Conservation (phyloP, 495 filamentous ascomycete species). For the Aspergillus homomorphus region DNA sequence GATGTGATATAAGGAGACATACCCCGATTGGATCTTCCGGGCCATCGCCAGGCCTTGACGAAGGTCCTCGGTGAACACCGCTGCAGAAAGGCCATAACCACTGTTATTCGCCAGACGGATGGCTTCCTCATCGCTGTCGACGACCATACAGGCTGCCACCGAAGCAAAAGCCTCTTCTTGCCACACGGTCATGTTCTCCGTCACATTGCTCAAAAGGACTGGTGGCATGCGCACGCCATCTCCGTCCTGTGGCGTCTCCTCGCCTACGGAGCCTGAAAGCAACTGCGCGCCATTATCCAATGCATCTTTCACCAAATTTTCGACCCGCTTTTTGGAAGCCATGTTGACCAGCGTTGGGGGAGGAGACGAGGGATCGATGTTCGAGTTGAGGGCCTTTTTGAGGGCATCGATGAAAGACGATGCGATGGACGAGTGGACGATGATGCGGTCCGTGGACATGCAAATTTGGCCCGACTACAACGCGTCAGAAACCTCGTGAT, state of each 20-base stretch:
- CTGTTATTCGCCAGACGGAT: slow-evolving; percentile 46
- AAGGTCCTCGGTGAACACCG: slow-evolving; percentile 48
- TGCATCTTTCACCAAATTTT: slow-evolving; percentile 60
- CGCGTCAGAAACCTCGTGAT: background rate
- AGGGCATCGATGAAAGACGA: slow-evolving; percentile 51
- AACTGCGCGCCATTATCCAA: slow-evolving; percentile 62
- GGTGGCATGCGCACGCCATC: slow-evolving; percentile 63
- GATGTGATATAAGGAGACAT: slow-evolving; percentile 10
- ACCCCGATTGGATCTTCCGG: slow-evolving; percentile 46
- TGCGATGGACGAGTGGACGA: slow-evolving; percentile 68
- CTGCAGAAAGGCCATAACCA: slow-evolving; percentile 46
- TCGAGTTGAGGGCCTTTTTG: slow-evolving; percentile 44
- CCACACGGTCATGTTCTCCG: slow-evolving; percentile 73
- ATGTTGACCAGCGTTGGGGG: slow-evolving; percentile 61
- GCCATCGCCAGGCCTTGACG: slow-evolving; percentile 42
- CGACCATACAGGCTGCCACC: slow-evolving; percentile 50
- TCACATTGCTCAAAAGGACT: slow-evolving; percentile 63
- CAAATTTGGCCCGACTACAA: slow-evolving; percentile 74
- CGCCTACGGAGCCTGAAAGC: slow-evolving; percentile 48
- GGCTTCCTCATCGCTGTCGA: slow-evolving; percentile 46
- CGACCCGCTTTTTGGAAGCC: slow-evolving; percentile 60
- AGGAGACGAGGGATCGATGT: slow-evolving; percentile 39
- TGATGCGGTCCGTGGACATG: slow-evolving; percentile 84
- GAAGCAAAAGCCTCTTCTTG: slow-evolving; percentile 78
- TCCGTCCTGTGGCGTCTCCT: slow-evolving; percentile 34